Base-by-base conservation (phyloP, 495 filamentous ascomycete genomes). In the Cryomyces antarcticus region DNA sequence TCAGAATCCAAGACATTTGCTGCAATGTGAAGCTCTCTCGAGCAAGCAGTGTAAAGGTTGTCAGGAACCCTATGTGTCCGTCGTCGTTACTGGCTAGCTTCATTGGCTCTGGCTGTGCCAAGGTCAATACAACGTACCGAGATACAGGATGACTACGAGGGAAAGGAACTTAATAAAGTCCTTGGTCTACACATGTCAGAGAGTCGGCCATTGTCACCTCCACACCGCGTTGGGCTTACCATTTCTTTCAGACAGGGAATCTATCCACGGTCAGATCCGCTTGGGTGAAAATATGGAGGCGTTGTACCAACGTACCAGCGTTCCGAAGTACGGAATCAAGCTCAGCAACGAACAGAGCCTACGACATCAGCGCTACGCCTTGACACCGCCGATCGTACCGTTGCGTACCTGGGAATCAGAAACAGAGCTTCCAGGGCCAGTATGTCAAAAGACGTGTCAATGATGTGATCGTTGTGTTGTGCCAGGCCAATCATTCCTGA, bases 241-340 rank as follows among this genome's bases (percentile, higher is more conserved):
- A 89, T 89, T 60, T 89, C 83, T 57, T 86, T 88, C 39, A 93
- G 66, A 48, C 85, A 86, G 4, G 83, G 85, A 44, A 93, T 85
- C 62, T 61, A 38, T 31, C 41, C 47, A 34, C 27, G 42, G 33
- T 30, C 24, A 10, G 9, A 36, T 2, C 33, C 33, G 2, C 17
- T 24, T 24, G 1, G 2, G 17, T 24, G 17, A 24, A 24, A 24
- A 24, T 24, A 24, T 24, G 17, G 17, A 24, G 1, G 17, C 17
- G 17, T 24, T 24, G 27, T 37, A 37, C 34, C 39, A 43, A 53
- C 72, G 48, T 62, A 75, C 72, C 49, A 78, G 53, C 37, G 74
- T 86, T 44, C 87, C 88, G 70, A 93, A 94, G 57, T 92, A 96
- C 2, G 81, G 80, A 49, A 86, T 82, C 50, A 96, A 56, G 57